Evolutionary conservation across 129 eudicot species (phyloP), one percentile per base, ranked within the genome.

Genomic region (Tagetes patula): DNA sequence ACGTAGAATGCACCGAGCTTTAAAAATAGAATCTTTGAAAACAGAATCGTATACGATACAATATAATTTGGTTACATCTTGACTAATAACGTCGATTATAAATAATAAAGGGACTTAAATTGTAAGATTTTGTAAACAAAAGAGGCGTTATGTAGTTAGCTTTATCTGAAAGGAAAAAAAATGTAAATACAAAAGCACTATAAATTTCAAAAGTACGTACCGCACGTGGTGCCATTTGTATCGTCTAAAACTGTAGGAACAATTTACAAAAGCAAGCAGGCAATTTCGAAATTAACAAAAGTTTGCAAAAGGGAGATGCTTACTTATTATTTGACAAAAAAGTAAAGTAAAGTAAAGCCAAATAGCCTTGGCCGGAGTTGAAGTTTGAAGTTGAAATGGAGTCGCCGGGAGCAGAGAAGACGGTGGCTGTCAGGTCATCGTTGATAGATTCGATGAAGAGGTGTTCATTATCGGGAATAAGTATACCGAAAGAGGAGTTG

Each of bases 401-500:
- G 11, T 77, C 82, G 11, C 82, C 82, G 82, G 70, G 43, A 5
- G 72, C 75, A 56, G 80, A 71, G 53, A 65, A 54, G 58, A 78
- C 30, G 42, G 78, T 67, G 69, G 75, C 77, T 27, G 74, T 79
- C 3, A 63, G 86, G 64, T 77, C 88, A 45, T 85, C 96, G 73
- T 40, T 86, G 71, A 70, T 91, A 3, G 97, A 88, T 45, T 86
- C 94, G 31, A 32, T 95, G 1, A 87, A 80, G 56, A 79, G 86
- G 34, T 88, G 67, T 67, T 84, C 94, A 4, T 69, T 94, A 6
- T 75, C 83, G 5, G 97, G 96, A 11, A 69, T 81, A 31, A 71
- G 82, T 14, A 82, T 95, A 58, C 46, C 70, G 4, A 90, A 82
- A 70, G 90, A 90, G 84, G 90, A 90, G n/a, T 80, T 95, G 9